A percentile compares a stretch with the other conserved stretches of the same genome.
These are phyloP conservation scores for Pouteria campechiana DNA, from an alignment of 179 eudicot genomes.

Conservation along the genomic window DNA sequence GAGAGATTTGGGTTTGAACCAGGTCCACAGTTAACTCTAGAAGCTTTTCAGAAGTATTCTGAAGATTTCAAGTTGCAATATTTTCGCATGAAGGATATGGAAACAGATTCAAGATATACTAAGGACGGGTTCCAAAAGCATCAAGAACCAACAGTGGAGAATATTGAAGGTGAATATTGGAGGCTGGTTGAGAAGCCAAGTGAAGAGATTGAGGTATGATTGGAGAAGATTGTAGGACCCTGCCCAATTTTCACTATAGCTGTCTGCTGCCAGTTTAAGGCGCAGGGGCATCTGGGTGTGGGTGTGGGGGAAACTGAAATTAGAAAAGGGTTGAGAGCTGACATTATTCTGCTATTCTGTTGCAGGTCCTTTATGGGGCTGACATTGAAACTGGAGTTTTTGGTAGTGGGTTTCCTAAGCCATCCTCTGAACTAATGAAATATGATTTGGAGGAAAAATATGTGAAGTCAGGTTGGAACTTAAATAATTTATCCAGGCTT, in stretches of 20 bases:
- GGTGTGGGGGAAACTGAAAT: too few relatives aligned
- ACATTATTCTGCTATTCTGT: background rate
- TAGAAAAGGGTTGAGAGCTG: too few relatives aligned
- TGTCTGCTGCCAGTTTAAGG: too few relatives aligned
- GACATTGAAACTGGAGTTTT: slow-evolving; percentile 93
- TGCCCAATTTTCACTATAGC: too few relatives aligned
- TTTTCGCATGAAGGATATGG: slow-evolving; percentile 35
- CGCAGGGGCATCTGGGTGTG: too few relatives aligned
- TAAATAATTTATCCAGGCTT: slow-evolving; percentile 93
- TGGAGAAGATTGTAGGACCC: slow-evolving; percentile 5
- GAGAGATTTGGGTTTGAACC: slow-evolving; percentile 83
- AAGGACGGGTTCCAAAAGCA: slow-evolving; percentile 14
- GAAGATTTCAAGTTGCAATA: slow-evolving; percentile 78
- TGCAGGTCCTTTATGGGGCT: slow-evolving; percentile 94
- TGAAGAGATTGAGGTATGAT: slow-evolving; percentile 86
- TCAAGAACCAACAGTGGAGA: slow-evolving; percentile 59
- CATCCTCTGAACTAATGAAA: slow-evolving; percentile 22
- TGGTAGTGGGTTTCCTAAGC: slow-evolving; percentile 93
- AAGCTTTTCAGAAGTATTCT: slow-evolving; percentile 73
- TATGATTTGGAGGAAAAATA: slow-evolving; percentile 46
- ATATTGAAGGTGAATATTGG: slow-evolving; percentile 97
- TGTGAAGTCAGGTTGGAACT: slow-evolving; percentile 84
- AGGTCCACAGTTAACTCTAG: slow-evolving; percentile 91
- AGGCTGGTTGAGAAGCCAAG: slow-evolving; percentile 90
- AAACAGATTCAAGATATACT: slow-evolving; percentile 18